phyloP scores from a whole-genome alignment of 495 filamentous ascomycete genomes.

The Aspergillus conjunctus region DNA sequence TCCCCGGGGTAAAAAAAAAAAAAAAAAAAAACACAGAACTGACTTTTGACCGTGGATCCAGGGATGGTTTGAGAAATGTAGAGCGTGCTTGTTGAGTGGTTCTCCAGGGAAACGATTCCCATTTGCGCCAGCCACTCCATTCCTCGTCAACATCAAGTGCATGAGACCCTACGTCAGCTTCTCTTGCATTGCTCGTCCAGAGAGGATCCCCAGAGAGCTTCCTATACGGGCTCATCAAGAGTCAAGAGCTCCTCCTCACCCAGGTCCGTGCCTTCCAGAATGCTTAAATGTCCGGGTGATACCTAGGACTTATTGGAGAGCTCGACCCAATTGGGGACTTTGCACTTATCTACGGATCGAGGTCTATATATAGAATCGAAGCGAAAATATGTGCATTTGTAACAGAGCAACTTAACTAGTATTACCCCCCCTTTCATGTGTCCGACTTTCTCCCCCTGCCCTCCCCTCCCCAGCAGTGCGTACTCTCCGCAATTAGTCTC shows the following conservation, averaged over 20 bases:
- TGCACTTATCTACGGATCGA: constrained; percentile 3
- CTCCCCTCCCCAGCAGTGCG: neutral
- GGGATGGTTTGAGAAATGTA: constrained; percentile 1
- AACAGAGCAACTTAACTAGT: constrained; percentile 6
- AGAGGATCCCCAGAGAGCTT: neutral
- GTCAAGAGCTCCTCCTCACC: neutral
- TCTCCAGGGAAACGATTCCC: neutral
- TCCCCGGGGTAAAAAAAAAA: neutral
- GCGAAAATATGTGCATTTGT: constrained; percentile 17
- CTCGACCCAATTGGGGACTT: neutral
- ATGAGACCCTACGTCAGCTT: constrained; percentile 1
- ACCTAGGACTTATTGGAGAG: neutral
- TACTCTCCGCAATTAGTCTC: too few species aligned
- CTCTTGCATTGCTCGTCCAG: neutral
- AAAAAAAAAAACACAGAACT: neutral
- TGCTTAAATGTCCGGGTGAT: neutral
- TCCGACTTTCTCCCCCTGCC: neutral
- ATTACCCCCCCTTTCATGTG: neutral
- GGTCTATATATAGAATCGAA: constrained; percentile 6
- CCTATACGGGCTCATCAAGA: neutral
- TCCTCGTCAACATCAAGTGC: neutral
- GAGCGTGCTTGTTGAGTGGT: neutral
- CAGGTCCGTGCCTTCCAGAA: neutral
- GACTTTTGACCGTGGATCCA: neutral
- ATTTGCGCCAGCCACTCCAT: constrained; percentile 1